These are phyloP conservation scores for Arabidopsis arenosa DNA, from an alignment of 345 rosid genomes.

Conservation along the genomic window DNA sequence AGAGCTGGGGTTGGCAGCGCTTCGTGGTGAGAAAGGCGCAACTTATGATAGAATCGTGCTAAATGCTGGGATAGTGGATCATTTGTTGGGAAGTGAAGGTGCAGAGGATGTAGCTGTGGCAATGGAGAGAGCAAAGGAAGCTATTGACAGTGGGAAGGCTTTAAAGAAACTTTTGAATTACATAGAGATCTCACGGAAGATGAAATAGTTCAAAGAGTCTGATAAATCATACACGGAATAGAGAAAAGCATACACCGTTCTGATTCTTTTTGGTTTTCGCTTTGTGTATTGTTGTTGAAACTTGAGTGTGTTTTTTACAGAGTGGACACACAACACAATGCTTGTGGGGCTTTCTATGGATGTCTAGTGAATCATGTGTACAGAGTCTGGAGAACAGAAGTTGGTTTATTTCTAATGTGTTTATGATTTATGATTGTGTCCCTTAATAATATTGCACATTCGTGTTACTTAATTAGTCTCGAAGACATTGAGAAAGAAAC, in stretches of 20 bases:
- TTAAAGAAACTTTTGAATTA: conserved; percentile 74
- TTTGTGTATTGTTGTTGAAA: conserved; percentile 22
- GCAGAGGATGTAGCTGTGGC: conserved; percentile 72
- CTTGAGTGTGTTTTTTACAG: conserved; percentile 13
- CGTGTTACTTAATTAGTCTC: conserved; percentile 1
- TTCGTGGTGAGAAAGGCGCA: conserved; percentile 77
- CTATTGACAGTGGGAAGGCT: conserved; percentile 91
- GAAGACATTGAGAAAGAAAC: conserved; percentile 19
- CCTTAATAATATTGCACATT: not conserved
- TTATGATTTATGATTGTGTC: not conserved
- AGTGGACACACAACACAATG: conserved; percentile 32
- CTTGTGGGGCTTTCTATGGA: conserved; percentile 19
- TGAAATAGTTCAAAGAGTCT: conserved; percentile 39
- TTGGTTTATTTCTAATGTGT: conserved; percentile 4
- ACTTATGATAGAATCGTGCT: conserved; percentile 88
- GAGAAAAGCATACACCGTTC: conserved; percentile 24
- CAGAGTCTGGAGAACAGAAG: conserved; percentile 5
- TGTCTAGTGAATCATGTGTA: conserved; percentile 18
- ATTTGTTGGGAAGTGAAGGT: conserved; percentile 82
- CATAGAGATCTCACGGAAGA: conserved; percentile 70
- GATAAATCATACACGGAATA: conserved; percentile 28
- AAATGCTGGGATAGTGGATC: conserved; percentile 93
- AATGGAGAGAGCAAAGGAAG: conserved; percentile 87
- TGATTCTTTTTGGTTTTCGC: conserved; percentile 9
- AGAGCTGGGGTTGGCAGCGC: conserved; percentile 86